A percentile compares a stretch with the other conserved stretches of the same genome.
These are phyloP conservation scores for Podospora tetraspora DNA, from an alignment of 495 filamentous ascomycete genomes.

Conservation along the genomic window DNA sequence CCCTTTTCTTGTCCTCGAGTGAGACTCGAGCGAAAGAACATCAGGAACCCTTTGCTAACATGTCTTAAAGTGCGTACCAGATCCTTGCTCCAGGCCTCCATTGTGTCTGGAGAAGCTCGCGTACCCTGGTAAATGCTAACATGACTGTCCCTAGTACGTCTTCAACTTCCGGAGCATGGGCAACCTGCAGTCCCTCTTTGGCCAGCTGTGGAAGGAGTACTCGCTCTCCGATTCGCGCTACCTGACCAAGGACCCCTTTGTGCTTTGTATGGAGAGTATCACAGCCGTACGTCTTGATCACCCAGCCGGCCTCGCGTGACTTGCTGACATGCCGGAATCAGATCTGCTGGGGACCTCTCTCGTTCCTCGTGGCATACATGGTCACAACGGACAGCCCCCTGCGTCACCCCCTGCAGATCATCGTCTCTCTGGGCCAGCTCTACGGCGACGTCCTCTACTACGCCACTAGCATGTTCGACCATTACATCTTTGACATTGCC, in stretches of 20 bases:
- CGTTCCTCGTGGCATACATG: conserved; percentile 42
- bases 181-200: conserved; percentile 50
- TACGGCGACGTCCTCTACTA: conserved; percentile 57
- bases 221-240: conserved; percentile 78
- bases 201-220: conserved; percentile 89
- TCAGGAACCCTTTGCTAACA: not conserved
- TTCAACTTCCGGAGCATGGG: conserved; percentile 51
- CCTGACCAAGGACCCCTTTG: conserved; percentile 70
- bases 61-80: not conserved
- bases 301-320: too few relatives aligned
- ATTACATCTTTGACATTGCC: conserved; percentile 32
- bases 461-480: conserved; percentile 47
- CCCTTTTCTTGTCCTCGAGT: not conserved
- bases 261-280: conserved; percentile 78
- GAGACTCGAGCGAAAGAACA: too few relatives aligned
- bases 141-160: conserved; percentile 41
- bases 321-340: not conserved
- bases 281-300: conserved; percentile 65
- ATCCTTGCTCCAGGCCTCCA: not conserved
- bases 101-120: not conserved
- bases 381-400: conserved; percentile 44
- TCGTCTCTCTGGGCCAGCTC: conserved; percentile 52
- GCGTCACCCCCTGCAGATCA: conserved; percentile 48
- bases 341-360: conserved; percentile 52
- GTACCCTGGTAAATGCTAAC: not conserved